A percentile compares a stretch with the other conserved stretches of the same genome.
phyloP scores from a whole-genome alignment of 768 basidiomycete genomes.

The Panellus pusillus region DNA sequence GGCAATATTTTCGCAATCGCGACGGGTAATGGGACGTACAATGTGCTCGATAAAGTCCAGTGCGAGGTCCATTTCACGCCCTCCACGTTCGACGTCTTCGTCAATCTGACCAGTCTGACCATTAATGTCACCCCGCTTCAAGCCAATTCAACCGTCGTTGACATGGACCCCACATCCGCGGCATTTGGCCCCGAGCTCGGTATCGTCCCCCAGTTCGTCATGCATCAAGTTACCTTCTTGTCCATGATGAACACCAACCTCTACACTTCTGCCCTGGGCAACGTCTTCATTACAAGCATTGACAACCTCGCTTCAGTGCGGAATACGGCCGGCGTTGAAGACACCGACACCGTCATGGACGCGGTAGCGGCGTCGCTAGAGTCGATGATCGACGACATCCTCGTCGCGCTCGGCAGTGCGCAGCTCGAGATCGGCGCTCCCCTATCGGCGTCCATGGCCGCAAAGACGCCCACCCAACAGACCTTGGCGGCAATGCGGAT shows the following conservation, averaged over 20 bases:
- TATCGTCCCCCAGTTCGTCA: neutral
- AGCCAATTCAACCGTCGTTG: neutral
- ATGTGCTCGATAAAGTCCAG: neutral
- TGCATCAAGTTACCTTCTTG: neutral
- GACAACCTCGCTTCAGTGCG: neutral
- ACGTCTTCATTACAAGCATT: neutral
- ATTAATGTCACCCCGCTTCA: neutral
- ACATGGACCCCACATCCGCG: neutral
- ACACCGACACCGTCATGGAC: neutral
- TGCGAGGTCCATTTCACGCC: conserved; percentile 2
- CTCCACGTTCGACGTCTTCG: neutral
- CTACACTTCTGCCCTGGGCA: neutral
- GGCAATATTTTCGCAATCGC: conserved; percentile 5
- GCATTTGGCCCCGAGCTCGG: neutral
- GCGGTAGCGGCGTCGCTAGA: neutral
- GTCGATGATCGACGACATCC: neutral
- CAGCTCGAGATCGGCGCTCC: neutral
- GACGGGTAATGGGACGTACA: neutral
- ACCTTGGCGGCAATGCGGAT: neutral
- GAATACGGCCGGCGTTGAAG: neutral
- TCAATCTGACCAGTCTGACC: neutral
- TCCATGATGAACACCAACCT: conserved; percentile 1
- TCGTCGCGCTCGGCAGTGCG: neutral
- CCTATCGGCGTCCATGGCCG: neutral
- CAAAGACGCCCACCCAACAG: neutral